Conservation (phyloP, 768 basidiomycete genomes). For the Phylloporus sp. region DNA sequence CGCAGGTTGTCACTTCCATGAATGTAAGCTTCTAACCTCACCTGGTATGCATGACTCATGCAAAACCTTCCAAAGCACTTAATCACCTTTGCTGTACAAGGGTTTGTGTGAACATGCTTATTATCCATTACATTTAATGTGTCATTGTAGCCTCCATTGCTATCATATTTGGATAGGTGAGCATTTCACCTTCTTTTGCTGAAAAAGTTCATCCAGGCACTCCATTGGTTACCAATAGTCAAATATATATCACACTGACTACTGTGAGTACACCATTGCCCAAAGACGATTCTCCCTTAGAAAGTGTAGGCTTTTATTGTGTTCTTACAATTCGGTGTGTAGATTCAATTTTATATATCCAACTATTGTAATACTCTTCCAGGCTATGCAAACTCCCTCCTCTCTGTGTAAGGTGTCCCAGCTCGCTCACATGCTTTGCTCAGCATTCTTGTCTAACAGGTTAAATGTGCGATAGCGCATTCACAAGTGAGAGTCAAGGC, state of each 20-base stretch:
- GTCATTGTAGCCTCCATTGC: constrained; percentile 9
- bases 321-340: constrained; percentile 4
- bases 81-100: constrained; percentile 8
- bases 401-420: constrained; percentile 4
- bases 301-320: neutral
- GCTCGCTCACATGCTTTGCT: too few relatives aligned
- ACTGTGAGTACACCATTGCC: neutral
- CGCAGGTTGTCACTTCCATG: neutral
- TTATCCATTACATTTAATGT: neutral
- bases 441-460: neutral
- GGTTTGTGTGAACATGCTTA: neutral
- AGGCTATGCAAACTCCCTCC: constrained; percentile 16
- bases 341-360: neutral
- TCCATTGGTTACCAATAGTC: constrained; percentile 2
- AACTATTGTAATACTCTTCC: neutral
- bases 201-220: neutral
- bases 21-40: constrained; percentile 10
- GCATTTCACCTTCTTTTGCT: neutral
- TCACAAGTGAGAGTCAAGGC: constrained; percentile 6
- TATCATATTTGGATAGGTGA: constrained; percentile 18
- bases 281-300: neutral
- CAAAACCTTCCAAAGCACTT: neutral
- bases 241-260: neutral
- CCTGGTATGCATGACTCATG: neutral
- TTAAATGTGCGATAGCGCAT: constrained; percentile 7